Conservation (phyloP, 805 yeast genomes). For the Starmerella riodocensis region DNA sequence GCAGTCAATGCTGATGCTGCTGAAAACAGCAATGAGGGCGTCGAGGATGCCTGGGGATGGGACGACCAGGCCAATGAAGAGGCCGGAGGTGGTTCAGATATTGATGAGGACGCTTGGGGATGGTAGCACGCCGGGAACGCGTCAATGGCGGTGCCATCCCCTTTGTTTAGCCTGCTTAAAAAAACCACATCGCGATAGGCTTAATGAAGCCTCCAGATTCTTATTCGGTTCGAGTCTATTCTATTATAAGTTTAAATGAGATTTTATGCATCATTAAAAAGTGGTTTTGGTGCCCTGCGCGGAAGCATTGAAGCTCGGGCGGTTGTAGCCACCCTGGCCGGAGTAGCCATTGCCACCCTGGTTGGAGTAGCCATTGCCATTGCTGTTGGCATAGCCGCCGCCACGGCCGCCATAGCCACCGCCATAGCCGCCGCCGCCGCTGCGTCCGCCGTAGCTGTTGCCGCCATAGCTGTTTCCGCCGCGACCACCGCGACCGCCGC, state of each 20-base stretch:
- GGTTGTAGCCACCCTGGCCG: constrained; percentile 1
- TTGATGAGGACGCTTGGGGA: constrained; percentile 10
- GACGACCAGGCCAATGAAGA: background rate
- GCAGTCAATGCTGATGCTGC: constrained; percentile 3
- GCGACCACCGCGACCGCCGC: constrained; percentile 24
- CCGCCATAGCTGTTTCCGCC: constrained; percentile 17
- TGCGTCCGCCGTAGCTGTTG: constrained; percentile 10
- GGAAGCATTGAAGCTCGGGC: background rate
- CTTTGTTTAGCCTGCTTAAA: too few relatives aligned
- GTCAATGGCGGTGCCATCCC: too few relatives aligned
- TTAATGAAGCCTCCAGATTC: too few relatives aligned
- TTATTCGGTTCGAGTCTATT: background rate
- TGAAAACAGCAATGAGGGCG: constrained; percentile 5
- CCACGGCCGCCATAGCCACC: constrained; percentile 9
- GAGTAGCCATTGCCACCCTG: too few relatives aligned
- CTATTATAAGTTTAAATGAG: background rate
- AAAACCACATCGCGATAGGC: too few relatives aligned
- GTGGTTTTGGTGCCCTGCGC: constrained; percentile 7
- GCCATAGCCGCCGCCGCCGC: constrained; percentile 11
- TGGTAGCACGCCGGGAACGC: too few relatives aligned
- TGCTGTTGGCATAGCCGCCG: constrained; percentile 1
- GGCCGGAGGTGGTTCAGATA: too few relatives aligned
- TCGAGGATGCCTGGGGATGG: constrained; percentile 22
- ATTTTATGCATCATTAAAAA: background rate
- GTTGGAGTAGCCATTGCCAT: constrained; percentile 4